These are phyloP conservation scores for Phytophthora fragariae DNA, from an alignment of 352 stramenopile genomes.

Conservation along the genomic window DNA sequence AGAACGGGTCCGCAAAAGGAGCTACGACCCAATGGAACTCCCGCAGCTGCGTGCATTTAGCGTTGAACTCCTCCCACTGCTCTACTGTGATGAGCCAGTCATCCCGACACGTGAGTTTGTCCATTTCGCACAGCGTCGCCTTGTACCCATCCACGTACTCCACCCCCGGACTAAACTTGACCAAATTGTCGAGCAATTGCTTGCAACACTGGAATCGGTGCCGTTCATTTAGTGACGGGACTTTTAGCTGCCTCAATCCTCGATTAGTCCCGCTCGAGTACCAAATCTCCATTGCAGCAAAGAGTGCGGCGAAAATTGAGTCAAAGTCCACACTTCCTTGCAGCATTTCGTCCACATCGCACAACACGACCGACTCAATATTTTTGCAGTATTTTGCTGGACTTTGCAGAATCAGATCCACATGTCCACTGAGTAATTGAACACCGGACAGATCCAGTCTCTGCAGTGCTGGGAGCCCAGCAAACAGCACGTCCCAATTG, in stretches of 20 bases:
- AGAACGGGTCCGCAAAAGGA: slow-evolving; percentile 51
- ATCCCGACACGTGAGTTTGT: slow-evolving; percentile 42
- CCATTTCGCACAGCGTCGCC: slow-evolving; percentile 39
- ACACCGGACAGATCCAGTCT: slow-evolving; percentile 44
- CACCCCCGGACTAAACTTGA: slow-evolving; percentile 37
- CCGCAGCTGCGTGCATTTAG: slow-evolving; percentile 39
- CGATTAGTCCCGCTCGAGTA: slow-evolving; percentile 11
- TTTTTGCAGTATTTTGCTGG: slow-evolving; percentile 38
- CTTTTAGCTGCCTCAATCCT: slow-evolving; percentile 43
- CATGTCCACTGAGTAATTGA: slow-evolving; percentile 31
- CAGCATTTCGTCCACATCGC: slow-evolving; percentile 14
- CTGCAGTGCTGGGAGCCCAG: slow-evolving; percentile 26
- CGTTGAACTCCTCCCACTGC: slow-evolving; percentile 49
- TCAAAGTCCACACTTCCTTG: slow-evolving; percentile 20
- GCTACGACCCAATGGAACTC: slow-evolving; percentile 54
- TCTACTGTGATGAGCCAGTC: slow-evolving; percentile 36
- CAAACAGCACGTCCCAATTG: slow-evolving; percentile 37
- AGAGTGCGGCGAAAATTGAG: slow-evolving; percentile 36
- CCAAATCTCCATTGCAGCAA: slow-evolving; percentile 40
- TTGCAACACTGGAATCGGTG: slow-evolving; percentile 28
- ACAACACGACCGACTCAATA: slow-evolving; percentile 35
- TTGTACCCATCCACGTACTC: slow-evolving; percentile 53
- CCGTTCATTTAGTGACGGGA: slow-evolving; percentile 26
- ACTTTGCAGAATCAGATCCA: slow-evolving; percentile 32
- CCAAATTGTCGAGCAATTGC: slow-evolving; percentile 38